phyloP scores from a whole-genome alignment of 2,329 filamentous ascomycete species.

The Trichophyton benhamiae region DNA sequence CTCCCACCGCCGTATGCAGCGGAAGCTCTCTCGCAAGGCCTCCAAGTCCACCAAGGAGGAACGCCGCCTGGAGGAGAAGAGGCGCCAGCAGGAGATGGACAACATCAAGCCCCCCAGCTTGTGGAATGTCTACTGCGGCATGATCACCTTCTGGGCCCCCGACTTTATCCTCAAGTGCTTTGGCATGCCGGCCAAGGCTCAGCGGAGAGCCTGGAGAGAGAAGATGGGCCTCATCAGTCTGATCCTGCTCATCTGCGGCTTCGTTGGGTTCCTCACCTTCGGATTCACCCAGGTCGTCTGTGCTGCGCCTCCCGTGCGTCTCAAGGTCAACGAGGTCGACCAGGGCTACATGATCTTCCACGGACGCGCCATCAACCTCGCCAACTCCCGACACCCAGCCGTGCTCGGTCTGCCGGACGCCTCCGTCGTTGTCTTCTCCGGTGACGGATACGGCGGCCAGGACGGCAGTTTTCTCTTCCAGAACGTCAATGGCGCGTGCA shows the following conservation, averaged over 20 bases:
- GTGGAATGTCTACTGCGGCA: constrained; percentile 91
- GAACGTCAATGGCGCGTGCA: constrained; percentile 95
- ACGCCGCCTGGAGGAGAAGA: constrained; percentile 28
- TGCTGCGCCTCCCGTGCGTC: constrained; percentile 54
- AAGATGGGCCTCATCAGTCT: constrained; percentile 96
- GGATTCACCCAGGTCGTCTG: constrained; percentile 89
- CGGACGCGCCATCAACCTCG: constrained; percentile 76
- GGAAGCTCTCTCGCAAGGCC: constrained; percentile 53
- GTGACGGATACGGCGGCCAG: constrained; percentile 70
- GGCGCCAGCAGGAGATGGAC: constrained; percentile 49
- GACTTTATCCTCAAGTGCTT: constrained; percentile 74
- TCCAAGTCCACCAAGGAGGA: constrained; percentile 46
- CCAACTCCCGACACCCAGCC: constrained; percentile 61
- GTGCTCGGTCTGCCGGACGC: constrained; percentile 63
- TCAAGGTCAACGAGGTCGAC: constrained; percentile 72
- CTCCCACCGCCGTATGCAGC: constrained; percentile 31
- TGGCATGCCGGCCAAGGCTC: constrained; percentile 70
- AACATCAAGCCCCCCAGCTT: constrained; percentile 66
- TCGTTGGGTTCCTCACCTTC: constrained; percentile 92
- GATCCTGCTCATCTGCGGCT: constrained; percentile 72
- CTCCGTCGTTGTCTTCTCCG: constrained; percentile 63
- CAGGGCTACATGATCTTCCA: constrained; percentile 91
- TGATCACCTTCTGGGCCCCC: constrained; percentile 90
- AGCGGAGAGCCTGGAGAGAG: constrained; percentile 89
- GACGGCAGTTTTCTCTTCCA: constrained; percentile 97